Evolutionary conservation across 2,329 filamentous ascomycete species (phyloP), one percentile per base, ranked within the genome.

Genomic region (Aspergillus tamarii): DNA sequence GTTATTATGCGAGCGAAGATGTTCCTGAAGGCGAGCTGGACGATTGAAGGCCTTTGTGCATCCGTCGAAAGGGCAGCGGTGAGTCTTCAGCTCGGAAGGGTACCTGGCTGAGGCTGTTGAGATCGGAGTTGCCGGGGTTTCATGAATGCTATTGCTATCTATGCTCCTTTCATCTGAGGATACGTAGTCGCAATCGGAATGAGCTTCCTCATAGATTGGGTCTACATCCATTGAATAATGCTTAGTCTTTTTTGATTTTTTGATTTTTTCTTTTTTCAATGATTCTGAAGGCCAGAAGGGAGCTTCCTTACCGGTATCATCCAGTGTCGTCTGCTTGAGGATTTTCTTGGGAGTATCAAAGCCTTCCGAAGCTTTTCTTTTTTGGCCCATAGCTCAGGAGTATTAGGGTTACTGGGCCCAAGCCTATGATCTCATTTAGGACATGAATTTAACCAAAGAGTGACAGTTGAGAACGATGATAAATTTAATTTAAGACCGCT

Each of bases 21-120:
- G 94, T 63, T 92, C 89, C 64, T 90, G 84, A 4, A 97, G 84
- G 32, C 92, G 88, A 39, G 91, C 91, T 0, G 93, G 93, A 3
- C 94, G 89, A 76, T 96, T 96, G 83, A 95, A 98, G 8, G 89
- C 88, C 80, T 96, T 96, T 63, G 82, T 80, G 75, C 94, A 98
- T 67, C 84, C 87, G 12, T 89, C 85, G 75, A 88, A 89, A 0
- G 90, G 88, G 79, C 94, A 97, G 60, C 83, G 81, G 67, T 93
- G 89, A 6, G 88, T 93, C 82, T 96, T 96, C 63, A 88, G 84
- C 74, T 87, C 91, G 48, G 89, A 91, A 4, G 89, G 89, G 65
- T 79, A 80, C 67, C 70, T 78, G 36, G 75, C 74, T 28, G 79
- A 79, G 14, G 81, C 79, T 4, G 86, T 84, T 4, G 84, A 85